phyloP scores from a whole-genome alignment of 257 asterid species.

The Solanum bulbocastanum region DNA sequence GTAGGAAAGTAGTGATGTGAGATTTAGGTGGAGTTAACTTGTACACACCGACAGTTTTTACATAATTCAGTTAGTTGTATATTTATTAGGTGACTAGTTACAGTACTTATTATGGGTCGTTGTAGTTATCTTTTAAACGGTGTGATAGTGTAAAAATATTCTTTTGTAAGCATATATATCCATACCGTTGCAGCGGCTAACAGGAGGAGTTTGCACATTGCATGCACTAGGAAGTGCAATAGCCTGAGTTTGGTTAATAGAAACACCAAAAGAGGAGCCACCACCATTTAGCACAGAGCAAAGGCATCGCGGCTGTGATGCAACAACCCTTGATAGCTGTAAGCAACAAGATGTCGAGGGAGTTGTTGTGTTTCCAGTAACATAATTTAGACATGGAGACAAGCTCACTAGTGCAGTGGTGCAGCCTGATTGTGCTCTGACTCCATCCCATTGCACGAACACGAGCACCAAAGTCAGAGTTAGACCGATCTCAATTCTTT shows the following conservation, averaged over 20 bases:
- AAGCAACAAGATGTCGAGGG: slow-evolving; percentile 43
- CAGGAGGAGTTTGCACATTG: slow-evolving; percentile 37
- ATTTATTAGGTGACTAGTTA: neutral
- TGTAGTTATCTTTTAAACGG: neutral
- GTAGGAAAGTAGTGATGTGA: neutral
- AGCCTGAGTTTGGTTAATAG: slow-evolving; percentile 44
- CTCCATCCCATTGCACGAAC: slow-evolving; percentile 3
- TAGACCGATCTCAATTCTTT: neutral
- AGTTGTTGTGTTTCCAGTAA: slow-evolving; percentile 29
- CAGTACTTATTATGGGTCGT: neutral
- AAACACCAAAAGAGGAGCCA: slow-evolving; percentile 17
- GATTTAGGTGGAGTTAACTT: neutral
- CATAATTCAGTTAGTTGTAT: too few species aligned
- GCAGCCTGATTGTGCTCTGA: slow-evolving; percentile 32
- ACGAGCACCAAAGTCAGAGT: slow-evolving; percentile 1
- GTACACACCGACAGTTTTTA: neutral
- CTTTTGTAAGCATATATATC: neutral
- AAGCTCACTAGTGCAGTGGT: slow-evolving; percentile 25
- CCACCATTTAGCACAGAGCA: slow-evolving; percentile 26
- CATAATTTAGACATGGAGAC: slow-evolving; percentile 36
- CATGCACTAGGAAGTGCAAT: slow-evolving; percentile 31
- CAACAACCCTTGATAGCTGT: slow-evolving; percentile 28
- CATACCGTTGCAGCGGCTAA: slow-evolving; percentile 35
- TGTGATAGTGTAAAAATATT: too few species aligned
- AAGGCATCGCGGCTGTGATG: slow-evolving; percentile 35